phyloP scores from a whole-genome alignment of 1,284 basidiomycete genomes.

The Sporisorium sorghi region DNA sequence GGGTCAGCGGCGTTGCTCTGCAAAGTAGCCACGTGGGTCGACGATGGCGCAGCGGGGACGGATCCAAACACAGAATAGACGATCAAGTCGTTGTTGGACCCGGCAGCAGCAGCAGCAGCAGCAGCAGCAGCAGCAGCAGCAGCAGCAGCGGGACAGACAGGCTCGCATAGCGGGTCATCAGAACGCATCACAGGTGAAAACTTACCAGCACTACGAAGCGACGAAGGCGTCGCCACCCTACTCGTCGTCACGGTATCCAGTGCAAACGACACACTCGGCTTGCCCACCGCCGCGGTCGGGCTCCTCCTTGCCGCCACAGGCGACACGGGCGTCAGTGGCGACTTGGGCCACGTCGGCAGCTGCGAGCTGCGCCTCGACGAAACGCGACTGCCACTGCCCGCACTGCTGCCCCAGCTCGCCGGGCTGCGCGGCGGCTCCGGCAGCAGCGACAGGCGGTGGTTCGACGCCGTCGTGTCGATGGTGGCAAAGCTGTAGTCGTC shows the following conservation, averaged over 20 bases:
- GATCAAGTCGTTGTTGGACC: slow-evolving; percentile 13
- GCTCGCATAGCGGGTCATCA: slow-evolving; percentile 3
- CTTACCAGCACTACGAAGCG: slow-evolving; percentile 38
- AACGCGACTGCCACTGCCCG: slow-evolving; percentile 6
- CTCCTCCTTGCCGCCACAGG: slow-evolving; percentile 11
- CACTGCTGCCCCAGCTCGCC: slow-evolving; percentile 21
- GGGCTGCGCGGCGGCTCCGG: slow-evolving; percentile 29
- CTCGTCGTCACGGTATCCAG: too few species aligned
- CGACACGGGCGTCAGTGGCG: slow-evolving; percentile 35
- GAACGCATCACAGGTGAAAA: slow-evolving; percentile 4
- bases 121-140: slow-evolving; percentile 14
- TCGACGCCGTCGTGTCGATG: slow-evolving; percentile 26
- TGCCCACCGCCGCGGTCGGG: slow-evolving; percentile 6
- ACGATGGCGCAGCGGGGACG: too few species aligned
- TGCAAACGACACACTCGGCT: slow-evolving; percentile 28
- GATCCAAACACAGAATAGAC: slow-evolving; percentile 6
- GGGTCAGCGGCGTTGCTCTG: slow-evolving; percentile 36
- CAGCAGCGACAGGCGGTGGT: slow-evolving; percentile 29
- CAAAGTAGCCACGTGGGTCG: too few species aligned
- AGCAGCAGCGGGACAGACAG: slow-evolving; percentile 11
- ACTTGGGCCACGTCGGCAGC: slow-evolving; percentile 40
- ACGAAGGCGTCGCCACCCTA: too few species aligned
- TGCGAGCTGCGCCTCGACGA: slow-evolving; percentile 41
- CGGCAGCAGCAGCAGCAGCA: too few species aligned
- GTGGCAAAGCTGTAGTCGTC: slow-evolving; percentile 40